A percentile compares a stretch with the other conserved stretches of the same genome.
Conservation (phyloP, 257 asterid species). For the Solanum sejunctum region DNA sequence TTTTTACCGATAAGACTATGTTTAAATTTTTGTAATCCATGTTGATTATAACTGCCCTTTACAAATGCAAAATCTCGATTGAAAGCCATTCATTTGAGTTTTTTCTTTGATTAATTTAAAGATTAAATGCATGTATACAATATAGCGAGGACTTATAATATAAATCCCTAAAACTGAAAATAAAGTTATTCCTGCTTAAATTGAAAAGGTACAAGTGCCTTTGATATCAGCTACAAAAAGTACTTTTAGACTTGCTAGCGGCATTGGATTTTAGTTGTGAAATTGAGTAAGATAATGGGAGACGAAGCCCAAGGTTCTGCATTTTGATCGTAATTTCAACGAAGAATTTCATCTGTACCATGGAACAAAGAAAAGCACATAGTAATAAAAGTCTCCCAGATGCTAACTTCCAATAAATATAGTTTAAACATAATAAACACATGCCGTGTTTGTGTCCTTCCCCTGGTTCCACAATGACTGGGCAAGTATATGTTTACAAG, state of each 20-base stretch:
- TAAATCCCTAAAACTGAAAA: too few species aligned
- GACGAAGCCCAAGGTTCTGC: neutral
- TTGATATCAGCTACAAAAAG: neutral
- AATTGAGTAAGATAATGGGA: neutral
- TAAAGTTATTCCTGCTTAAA: too few species aligned
- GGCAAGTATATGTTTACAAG: neutral
- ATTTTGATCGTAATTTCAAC: neutral
- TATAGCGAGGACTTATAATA: too few species aligned
- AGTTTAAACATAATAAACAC: neutral
- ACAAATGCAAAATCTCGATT: neutral
- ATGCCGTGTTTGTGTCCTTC: neutral
- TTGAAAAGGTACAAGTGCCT: too few species aligned
- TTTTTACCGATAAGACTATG: neutral
- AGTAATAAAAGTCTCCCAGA: neutral
- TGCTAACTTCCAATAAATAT: neutral
- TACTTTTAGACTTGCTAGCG: neutral
- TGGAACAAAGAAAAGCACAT: neutral
- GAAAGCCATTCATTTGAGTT: too few species aligned
- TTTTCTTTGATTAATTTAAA: too few species aligned
- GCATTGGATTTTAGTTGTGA: neutral
- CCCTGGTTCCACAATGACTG: neutral
- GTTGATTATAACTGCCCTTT: neutral
- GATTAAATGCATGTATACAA: too few species aligned
- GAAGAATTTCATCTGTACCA: neutral
- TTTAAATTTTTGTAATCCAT: neutral